phyloP scores from a whole-genome alignment of 2,329 filamentous ascomycete genomes.

The Shiraia sp. region DNA sequence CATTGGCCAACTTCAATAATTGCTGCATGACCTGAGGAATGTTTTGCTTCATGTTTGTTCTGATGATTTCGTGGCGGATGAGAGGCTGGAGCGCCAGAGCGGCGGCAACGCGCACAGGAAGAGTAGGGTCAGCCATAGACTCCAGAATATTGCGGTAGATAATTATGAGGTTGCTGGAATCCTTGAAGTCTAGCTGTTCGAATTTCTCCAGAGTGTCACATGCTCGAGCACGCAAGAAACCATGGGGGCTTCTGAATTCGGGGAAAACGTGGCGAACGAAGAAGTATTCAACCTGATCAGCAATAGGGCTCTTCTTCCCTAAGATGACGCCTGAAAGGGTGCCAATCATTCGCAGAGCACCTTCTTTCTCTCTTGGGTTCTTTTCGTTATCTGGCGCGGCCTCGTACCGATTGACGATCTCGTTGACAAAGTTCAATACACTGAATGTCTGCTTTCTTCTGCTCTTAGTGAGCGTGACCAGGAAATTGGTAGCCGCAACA shows the following conservation, averaged over 20 bases:
- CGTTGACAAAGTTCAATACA: conserved; percentile 92
- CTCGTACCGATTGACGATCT: conserved; percentile 92
- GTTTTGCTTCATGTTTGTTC: conserved; percentile 93
- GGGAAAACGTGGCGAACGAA: conserved; percentile 98
- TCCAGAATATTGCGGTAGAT: conserved; percentile 97
- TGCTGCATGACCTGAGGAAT: conserved; percentile 99
- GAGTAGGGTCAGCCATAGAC: conserved; percentile 91
- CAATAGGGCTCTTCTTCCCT: conserved; percentile 97
- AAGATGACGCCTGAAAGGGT: conserved; percentile 92
- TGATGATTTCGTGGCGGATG: conserved; percentile 92
- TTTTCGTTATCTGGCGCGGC: conserved; percentile 82
- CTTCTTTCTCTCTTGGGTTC: conserved; percentile 93
- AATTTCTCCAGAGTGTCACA: conserved; percentile 99
- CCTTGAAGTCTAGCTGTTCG: conserved; percentile 95
- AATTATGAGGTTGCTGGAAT: conserved; percentile 89
- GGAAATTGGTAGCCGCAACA: conserved; percentile 93
- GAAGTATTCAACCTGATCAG: conserved; percentile 97
- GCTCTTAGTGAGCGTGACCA: conserved; percentile 91
- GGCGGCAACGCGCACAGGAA: conserved; percentile 92
- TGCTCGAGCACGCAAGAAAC: conserved; percentile 89
- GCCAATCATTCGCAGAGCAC: conserved; percentile 94
- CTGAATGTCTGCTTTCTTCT: conserved; percentile 95
- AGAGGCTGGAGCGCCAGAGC: conserved; percentile 92
- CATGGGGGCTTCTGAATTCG: conserved; percentile 90
- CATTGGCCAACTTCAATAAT: conserved; percentile 92